These are phyloP conservation scores for Alliaria petiolata DNA, from an alignment of 345 rosid species.

Conservation along the genomic window DNA sequence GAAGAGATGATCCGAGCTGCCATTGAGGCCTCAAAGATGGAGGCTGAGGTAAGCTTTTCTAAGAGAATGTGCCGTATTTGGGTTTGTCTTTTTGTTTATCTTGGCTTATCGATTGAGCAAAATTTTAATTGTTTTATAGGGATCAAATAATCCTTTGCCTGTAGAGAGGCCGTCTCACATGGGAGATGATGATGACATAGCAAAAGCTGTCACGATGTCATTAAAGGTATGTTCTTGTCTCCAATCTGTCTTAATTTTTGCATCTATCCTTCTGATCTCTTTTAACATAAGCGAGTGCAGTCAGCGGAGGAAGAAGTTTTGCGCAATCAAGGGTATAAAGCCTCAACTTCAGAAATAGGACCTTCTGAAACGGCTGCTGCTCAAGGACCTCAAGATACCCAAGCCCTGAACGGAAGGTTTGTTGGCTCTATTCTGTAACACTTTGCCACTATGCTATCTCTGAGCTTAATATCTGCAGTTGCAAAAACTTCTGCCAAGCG, in stretches of 20 bases:
- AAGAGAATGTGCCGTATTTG: not conserved
- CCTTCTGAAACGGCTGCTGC: slow-evolving; percentile 38
- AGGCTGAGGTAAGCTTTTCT: slow-evolving; percentile 48
- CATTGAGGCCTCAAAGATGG: slow-evolving; percentile 92
- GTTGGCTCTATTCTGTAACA: not conserved
- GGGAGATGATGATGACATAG: slow-evolving; percentile 64
- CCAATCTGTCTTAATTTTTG: not conserved
- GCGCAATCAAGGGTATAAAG: slow-evolving; percentile 38
- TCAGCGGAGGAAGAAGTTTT: slow-evolving; percentile 60
- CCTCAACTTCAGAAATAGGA: slow-evolving; percentile 45
- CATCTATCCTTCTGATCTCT: not conserved
- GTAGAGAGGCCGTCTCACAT: slow-evolving; percentile 37
- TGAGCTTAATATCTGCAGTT: not conserved
- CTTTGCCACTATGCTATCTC: not conserved
- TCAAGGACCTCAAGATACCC: slow-evolving; percentile 35
- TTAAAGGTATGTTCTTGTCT: slow-evolving; percentile 47
- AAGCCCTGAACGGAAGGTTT: slow-evolving; percentile 74
- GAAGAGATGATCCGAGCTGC: slow-evolving; percentile 99
- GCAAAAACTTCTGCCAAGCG: not conserved
- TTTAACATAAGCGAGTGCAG: slow-evolving; percentile 43
- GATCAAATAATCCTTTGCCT: slow-evolving; percentile 39
- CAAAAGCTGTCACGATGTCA: slow-evolving; percentile 65
- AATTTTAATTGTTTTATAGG: slow-evolving; percentile 33
- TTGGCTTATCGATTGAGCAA: not conserved
- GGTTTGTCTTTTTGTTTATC: slow-evolving; percentile 4